Evolutionary conservation across 257 asterid species (phyloP).

Genomic region (Mentha longifolia): DNA sequence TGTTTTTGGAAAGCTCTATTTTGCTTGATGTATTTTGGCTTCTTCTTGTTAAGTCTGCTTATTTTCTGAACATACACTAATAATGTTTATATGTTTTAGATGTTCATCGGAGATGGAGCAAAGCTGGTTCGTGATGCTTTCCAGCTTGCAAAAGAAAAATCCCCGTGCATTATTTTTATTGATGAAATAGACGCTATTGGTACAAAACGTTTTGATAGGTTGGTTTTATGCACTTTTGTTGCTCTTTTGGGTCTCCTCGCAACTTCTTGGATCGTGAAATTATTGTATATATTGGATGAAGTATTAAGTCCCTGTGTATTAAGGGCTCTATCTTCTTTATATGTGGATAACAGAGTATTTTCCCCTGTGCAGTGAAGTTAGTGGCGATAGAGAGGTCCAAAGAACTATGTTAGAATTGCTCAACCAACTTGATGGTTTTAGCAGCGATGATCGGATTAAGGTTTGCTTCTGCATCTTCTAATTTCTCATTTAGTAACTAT

Average conservation of each 20-base stretch:
- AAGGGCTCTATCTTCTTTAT: slow-evolving; percentile 11
- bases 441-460: slow-evolving; percentile 92
- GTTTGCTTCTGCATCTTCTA: slow-evolving; percentile 32
- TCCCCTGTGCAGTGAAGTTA: slow-evolving; percentile 72
- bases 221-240: slow-evolving; percentile 5
- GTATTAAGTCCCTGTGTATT: not conserved
- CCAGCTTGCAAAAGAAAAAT: slow-evolving; percentile 88
- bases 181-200: slow-evolving; percentile 98
- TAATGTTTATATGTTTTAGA: slow-evolving; percentile 48
- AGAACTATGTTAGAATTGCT: slow-evolving; percentile 92
- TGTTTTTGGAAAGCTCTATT: not conserved
- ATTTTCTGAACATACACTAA: slow-evolving; percentile 14
- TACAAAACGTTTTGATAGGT: slow-evolving; percentile 93
- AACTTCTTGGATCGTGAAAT: slow-evolving; percentile 6
- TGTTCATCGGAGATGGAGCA: slow-evolving; percentile 92
- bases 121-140: slow-evolving; percentile 97
- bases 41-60: not conserved
- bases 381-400: slow-evolving; percentile 95
- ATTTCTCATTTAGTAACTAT: not conserved
- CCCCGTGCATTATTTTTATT: slow-evolving; percentile 93
- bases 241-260: not conserved
- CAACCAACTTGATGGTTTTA: slow-evolving; percentile 93
- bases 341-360: slow-evolving; percentile 26
- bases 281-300: slow-evolving; percentile 4
- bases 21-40: not conserved